These are phyloP conservation scores for Neoboletus magnificus DNA, from an alignment of 768 basidiomycete genomes.

Conservation along the genomic window DNA sequence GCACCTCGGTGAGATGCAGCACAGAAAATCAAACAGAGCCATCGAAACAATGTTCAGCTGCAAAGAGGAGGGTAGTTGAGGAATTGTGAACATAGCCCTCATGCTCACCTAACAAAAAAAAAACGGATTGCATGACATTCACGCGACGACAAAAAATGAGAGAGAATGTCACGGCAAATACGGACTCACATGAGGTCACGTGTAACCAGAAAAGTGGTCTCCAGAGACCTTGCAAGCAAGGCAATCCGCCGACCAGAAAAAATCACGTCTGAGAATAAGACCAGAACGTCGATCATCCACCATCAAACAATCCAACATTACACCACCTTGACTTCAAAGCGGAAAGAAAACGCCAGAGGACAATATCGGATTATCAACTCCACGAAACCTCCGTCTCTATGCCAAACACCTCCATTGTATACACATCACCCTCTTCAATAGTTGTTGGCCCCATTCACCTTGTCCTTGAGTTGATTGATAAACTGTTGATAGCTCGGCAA, in stretches of 20 bases:
- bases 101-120: too few species aligned
- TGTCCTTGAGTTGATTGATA: conserved; percentile 85
- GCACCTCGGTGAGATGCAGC: too few species aligned
- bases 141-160: too few species aligned
- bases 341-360: background rate
- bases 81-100: too few species aligned
- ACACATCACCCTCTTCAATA: conserved; percentile 14
- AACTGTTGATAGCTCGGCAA: conserved; percentile 97
- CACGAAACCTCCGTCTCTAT: background rate
- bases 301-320: background rate
- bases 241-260: background rate
- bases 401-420: background rate
- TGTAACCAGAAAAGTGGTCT: too few species aligned
- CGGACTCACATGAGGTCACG: too few species aligned
- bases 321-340: background rate
- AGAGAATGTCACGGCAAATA: too few species aligned
- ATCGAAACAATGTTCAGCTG: too few species aligned
- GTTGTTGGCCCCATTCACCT: conserved; percentile 43
- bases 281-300: background rate
- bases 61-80: too few species aligned
- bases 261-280: background rate
- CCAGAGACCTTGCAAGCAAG: too few species aligned
- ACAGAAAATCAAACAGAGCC: too few species aligned
- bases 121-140: too few species aligned
- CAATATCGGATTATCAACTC: background rate